These are phyloP conservation scores for Claviceps capensis DNA, from an alignment of 2,329 filamentous ascomycete genomes.

Conservation along the genomic window DNA sequence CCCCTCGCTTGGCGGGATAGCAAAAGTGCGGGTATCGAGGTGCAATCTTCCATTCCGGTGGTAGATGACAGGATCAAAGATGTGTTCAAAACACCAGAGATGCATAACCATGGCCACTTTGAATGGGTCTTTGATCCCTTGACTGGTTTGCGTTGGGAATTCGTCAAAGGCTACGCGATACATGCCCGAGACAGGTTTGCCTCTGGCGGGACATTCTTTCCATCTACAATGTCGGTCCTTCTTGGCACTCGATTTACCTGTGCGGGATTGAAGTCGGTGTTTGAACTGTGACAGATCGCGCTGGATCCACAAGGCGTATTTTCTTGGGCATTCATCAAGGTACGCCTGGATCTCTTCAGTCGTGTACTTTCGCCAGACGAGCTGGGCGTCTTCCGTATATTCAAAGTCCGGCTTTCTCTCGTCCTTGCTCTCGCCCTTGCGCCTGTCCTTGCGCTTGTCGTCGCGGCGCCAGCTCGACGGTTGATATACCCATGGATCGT, in stretches of 20 bases:
- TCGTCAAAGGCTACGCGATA: slow-evolving; percentile 55
- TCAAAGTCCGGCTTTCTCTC: too few species aligned
- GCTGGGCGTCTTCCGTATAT: not conserved
- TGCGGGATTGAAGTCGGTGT: slow-evolving; percentile 23
- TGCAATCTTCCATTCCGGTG: slow-evolving; percentile 28
- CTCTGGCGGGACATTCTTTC: slow-evolving; percentile 31
- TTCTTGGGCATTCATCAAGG: slow-evolving; percentile 7
- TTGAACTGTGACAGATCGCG: slow-evolving; percentile 40
- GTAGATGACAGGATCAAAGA: slow-evolving; percentile 41
- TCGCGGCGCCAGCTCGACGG: too few species aligned
- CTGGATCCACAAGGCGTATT: slow-evolving; percentile 47
- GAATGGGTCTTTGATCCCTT: slow-evolving; percentile 39
- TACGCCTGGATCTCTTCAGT: not conserved
- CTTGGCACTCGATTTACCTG: slow-evolving; percentile 15
- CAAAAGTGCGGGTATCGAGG: slow-evolving; percentile 37
- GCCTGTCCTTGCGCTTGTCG: too few species aligned
- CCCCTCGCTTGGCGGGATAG: slow-evolving; percentile 6
- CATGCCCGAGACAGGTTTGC: slow-evolving; percentile 43
- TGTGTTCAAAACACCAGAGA: slow-evolving; percentile 54
- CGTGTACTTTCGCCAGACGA: not conserved
- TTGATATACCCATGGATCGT: too few species aligned
- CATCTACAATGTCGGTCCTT: slow-evolving; percentile 44
- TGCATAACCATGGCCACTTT: slow-evolving; percentile 50
- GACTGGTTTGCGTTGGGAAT: slow-evolving; percentile 27
- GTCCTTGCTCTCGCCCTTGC: too few species aligned